Evolutionary conservation across 2,329 filamentous ascomycete species (phyloP).

Genomic region (Talaromyces sp.): DNA sequence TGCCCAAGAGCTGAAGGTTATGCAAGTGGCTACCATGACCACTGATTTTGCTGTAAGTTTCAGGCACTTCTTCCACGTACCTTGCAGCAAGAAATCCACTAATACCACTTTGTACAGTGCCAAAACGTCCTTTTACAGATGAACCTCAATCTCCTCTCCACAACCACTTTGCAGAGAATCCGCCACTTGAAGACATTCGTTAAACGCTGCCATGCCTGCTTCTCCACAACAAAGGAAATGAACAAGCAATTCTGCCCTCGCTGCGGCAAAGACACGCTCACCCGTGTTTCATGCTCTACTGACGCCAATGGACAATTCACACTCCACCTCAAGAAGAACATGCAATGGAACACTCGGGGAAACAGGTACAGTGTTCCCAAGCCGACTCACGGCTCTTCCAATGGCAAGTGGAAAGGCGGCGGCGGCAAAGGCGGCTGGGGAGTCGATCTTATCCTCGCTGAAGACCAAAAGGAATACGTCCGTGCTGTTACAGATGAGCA

Average conservation of each 20-base stretch:
- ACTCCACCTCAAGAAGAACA: constrained; percentile 87
- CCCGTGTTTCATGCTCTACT: constrained; percentile 79
- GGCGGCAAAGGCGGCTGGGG: constrained; percentile 90
- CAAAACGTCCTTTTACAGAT: constrained; percentile 94
- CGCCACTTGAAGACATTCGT: constrained; percentile 83
- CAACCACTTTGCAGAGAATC: constrained; percentile 69
- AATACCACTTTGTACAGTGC: constrained; percentile 20
- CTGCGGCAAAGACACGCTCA: constrained; percentile 84
- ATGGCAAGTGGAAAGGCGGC: constrained; percentile 63
- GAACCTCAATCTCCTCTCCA: constrained; percentile 83
- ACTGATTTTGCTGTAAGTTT: constrained; percentile 83
- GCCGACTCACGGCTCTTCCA: constrained; percentile 74
- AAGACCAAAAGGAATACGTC: constrained; percentile 93
- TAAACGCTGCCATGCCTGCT: constrained; percentile 90
- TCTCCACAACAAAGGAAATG: constrained; percentile 78
- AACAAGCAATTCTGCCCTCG: constrained; percentile 85
- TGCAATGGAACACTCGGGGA: constrained; percentile 91
- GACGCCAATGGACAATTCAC: constrained; percentile 74
- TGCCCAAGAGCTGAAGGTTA: constrained; percentile 55
- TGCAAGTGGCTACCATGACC: constrained; percentile 88
- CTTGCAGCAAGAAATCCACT: neutral
- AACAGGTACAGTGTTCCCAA: constrained; percentile 93
- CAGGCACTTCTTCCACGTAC: neutral
- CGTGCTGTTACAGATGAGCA: constrained; percentile 60
- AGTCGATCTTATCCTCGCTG: constrained; percentile 73